Evolutionary conservation across 2,329 filamentous ascomycete species (phyloP), one percentile per base, ranked within the genome.

Genomic region (Aureobasidium namibiae): DNA sequence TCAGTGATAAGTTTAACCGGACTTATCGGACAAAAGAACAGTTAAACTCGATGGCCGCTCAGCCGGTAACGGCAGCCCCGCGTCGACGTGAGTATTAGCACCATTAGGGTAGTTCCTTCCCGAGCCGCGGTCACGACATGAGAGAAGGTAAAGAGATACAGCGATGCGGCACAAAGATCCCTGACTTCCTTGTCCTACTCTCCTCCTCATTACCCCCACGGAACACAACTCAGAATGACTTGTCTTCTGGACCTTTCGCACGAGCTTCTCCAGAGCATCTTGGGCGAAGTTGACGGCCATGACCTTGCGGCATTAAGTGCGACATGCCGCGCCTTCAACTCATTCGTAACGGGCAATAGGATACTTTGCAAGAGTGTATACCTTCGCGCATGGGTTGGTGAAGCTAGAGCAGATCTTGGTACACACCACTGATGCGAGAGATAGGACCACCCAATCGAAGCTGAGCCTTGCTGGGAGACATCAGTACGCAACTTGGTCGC

Each of bases 321-420:
- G 61, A 79, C 79, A 48, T 87, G 82, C 68, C 76, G 72, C 18
- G 68, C 66, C 11, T 72, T 91, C 48, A 72, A 81, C 61, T 69
- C 73, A 34, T 82, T 83, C 62, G 75, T 88, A 56, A 76, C 73
- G 50, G 76, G 75, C 44, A 88, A 90, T 67, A 69, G 71, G 16
- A 73, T 81, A 9, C 73, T 91, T 13, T 86, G 79, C 69, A 84
- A 81, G 61, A 78, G 80, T 23, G 73, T 88, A 7, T 91, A 89
- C 68, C 70, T 85, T 4, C 74, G 54, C 26, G 48, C 33, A 23
- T 58, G 54, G 54, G 54, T 58, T 18, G 21, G 54, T 26, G n/a
- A 4, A 33, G 11, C 9, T 7, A 10, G 16, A 4, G 16, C 70
- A 72, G 44, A 2, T 49, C 9, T 13, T 3, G 11, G 6, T n/a